Base-by-base conservation (phyloP, 495 filamentous ascomycete genomes). In the Aspergillus cavernicola region DNA sequence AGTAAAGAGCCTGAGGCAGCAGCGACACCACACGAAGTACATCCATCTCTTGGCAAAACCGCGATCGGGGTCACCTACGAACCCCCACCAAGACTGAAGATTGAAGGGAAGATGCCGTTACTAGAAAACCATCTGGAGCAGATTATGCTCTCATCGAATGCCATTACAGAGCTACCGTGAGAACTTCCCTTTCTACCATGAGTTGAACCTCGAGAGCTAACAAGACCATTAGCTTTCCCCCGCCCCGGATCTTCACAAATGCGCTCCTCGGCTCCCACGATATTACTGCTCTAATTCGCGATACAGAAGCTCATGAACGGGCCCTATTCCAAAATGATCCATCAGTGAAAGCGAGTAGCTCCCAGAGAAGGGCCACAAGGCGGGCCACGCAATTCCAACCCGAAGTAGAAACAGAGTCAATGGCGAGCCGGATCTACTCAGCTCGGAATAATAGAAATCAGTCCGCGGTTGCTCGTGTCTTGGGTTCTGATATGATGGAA, bases 241-340 rank as follows among this genome's bases (percentile, higher is more conserved):
- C 81, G 12, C 89, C 93, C n/a, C 95, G 90, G 61, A 89, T 92
- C 63, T 98, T 97, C 71, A 95, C 92, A 57, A 97, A 95, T 69
- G 89, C 93, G 29, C 80, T 97, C 36, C 82, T 97, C 43, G 84
- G 85, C 50, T 81, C 82, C 51, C 87, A 88, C 62, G 93, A 98
- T 66, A 97, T 98, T 59, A 97, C 95, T 9, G 80, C 90, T 10
- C 68, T 98, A 12, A 97, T 98, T 59, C 88, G 93, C 50, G 93
- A 98, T 68, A 97, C 92, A 26, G 93, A 98, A 70, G 74, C 84
- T 15, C 93, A 98, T 72, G 93, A 98, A 71, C 87, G 92, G 59
- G 95, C 92, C 12, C 81, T 98, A 4, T 98, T 98, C 73, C 91
- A 92, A 31, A 84, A 95, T 8, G 89, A 91, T 6, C 83, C 89